phyloP scores from a whole-genome alignment of 2,329 filamentous ascomycete species.

The Penicillium brasilianum region DNA sequence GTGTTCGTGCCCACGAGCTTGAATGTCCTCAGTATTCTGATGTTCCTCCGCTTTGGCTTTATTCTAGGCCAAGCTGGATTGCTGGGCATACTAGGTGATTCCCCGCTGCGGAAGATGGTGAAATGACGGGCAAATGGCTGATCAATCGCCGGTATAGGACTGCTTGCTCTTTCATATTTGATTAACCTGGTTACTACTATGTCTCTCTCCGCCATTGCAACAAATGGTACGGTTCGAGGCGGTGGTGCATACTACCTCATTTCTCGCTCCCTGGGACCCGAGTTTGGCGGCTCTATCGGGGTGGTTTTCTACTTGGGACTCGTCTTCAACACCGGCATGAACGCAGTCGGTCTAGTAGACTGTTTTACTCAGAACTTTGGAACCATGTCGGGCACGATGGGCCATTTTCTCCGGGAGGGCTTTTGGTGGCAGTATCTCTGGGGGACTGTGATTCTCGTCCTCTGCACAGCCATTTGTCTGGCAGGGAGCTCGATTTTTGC shows the following conservation, averaged over 20 bases:
- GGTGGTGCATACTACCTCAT: conserved; percentile 90
- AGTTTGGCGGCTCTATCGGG: conserved; percentile 88
- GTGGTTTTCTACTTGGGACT: conserved; percentile 91
- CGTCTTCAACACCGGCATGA: conserved; percentile 83
- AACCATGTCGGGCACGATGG: conserved; percentile 59
- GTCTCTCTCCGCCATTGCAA: conserved; percentile 85
- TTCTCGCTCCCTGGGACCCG: conserved; percentile 80
- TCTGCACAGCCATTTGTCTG: conserved; percentile 77
- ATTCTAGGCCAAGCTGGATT: conserved; percentile 81
- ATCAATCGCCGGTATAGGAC: conserved; percentile 54
- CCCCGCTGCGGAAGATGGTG: background rate
- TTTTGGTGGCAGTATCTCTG: conserved; percentile 80
- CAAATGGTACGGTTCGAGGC: conserved; percentile 85
- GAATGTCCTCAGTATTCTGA: conserved; percentile 87
- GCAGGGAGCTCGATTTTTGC: conserved; percentile 81
- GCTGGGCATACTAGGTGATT: conserved; percentile 74
- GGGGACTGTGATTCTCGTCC: conserved; percentile 70
- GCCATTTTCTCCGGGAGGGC: conserved; percentile 67
- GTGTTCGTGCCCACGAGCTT: conserved; percentile 88
- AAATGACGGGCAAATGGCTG: conserved; percentile 23
- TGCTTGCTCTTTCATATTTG: conserved; percentile 75
- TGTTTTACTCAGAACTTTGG: conserved; percentile 80
- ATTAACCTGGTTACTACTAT: conserved; percentile 85
- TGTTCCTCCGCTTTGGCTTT: conserved; percentile 88
- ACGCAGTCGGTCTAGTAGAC: conserved; percentile 83